Conservation (phyloP, 2,329 filamentous ascomycete species). For the Trichoderma koningiopsis region DNA sequence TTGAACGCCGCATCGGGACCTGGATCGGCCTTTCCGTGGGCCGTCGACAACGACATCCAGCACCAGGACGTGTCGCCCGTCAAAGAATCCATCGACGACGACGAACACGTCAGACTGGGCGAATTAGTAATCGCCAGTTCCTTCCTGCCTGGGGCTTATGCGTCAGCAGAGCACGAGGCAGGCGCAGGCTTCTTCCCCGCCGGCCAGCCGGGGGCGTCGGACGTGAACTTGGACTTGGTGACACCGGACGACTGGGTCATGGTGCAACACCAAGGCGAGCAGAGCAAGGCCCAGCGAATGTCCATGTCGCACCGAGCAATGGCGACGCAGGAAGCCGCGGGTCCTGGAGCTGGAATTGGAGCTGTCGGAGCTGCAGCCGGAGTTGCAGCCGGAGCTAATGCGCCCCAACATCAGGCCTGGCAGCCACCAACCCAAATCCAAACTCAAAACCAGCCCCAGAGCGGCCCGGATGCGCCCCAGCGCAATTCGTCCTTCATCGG, state of each 20-base stretch:
- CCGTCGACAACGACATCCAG: slow-evolving; percentile 4
- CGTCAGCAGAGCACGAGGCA: not conserved
- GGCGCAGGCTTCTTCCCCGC: not conserved
- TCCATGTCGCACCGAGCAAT: slow-evolving; percentile 2
- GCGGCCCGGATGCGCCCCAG: slow-evolving; percentile 37
- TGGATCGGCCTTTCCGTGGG: slow-evolving; percentile 22
- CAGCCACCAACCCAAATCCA: slow-evolving; percentile 4
- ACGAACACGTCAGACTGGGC: slow-evolving; percentile 18
- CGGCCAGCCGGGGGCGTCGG: not conserved
- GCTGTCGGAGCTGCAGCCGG: too few relatives aligned
- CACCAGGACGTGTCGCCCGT: not conserved
- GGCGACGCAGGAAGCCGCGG: slow-evolving; percentile 22
- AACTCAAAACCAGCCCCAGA: slow-evolving; percentile 13
- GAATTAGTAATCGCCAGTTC: slow-evolving; percentile 3
- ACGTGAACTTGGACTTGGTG: not conserved
- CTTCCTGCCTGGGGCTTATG: not conserved
- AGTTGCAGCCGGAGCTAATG: not conserved
- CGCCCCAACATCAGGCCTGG: slow-evolving; percentile 19
- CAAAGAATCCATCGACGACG: slow-evolving; percentile 5
- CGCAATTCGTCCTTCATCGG: slow-evolving; percentile 57
- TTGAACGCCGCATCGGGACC: slow-evolving; percentile 19
- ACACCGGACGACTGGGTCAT: slow-evolving; percentile 38
- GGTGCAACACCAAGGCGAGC: slow-evolving; percentile 34
- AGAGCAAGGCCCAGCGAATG: slow-evolving; percentile 12
- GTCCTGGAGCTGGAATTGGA: slow-evolving; percentile 23